Evolutionary conservation across 2,329 filamentous ascomycete species (phyloP).

Genomic region (Aspergillus pseudoviridinutans): DNA sequence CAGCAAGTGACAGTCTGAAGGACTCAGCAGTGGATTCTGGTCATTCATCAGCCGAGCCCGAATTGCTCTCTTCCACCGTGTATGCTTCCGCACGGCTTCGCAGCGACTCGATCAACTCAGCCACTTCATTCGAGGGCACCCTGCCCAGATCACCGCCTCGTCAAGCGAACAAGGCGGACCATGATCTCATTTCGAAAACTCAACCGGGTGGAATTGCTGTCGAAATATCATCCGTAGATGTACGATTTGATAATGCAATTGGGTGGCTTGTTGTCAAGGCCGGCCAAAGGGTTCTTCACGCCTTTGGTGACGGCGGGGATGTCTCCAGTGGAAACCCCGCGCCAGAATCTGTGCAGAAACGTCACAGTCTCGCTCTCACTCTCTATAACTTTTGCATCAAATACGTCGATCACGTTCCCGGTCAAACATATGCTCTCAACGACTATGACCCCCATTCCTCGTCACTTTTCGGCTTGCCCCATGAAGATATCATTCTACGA

Average conservation of each 20-base stretch:
- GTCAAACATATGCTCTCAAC: slow-evolving; percentile 22
- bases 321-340: slow-evolving; percentile 3
- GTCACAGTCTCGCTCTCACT: slow-evolving; percentile 20
- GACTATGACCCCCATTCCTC: slow-evolving; percentile 9
- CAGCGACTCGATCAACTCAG: slow-evolving; percentile 15
- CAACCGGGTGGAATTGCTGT: slow-evolving; percentile 21
- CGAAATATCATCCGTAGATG: slow-evolving; percentile 27
- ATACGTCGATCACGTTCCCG: slow-evolving; percentile 36
- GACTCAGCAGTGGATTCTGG: slow-evolving; percentile 18
- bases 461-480: slow-evolving; percentile 16
- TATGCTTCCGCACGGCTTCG: slow-evolving; percentile 19
- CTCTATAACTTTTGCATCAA: slow-evolving; percentile 31
- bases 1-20: slow-evolving; percentile 16
- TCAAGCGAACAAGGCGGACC: slow-evolving; percentile 2
- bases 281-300: slow-evolving; percentile 27
- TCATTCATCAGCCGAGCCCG: slow-evolving; percentile 20
- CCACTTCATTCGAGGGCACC: slow-evolving; percentile 9
- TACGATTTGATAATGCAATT: slow-evolving; percentile 39
- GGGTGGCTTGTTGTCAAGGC: slow-evolving; percentile 40
- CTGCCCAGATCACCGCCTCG: slow-evolving; percentile 3
- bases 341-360: slow-evolving; percentile 6
- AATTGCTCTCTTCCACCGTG: slow-evolving; percentile 21
- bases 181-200: not conserved
- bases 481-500: slow-evolving; percentile 34
- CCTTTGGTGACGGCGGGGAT: slow-evolving; percentile 13